phyloP scores from a whole-genome alignment of 2,329 filamentous ascomycete genomes.

The Hirsutella thompsonii region DNA sequence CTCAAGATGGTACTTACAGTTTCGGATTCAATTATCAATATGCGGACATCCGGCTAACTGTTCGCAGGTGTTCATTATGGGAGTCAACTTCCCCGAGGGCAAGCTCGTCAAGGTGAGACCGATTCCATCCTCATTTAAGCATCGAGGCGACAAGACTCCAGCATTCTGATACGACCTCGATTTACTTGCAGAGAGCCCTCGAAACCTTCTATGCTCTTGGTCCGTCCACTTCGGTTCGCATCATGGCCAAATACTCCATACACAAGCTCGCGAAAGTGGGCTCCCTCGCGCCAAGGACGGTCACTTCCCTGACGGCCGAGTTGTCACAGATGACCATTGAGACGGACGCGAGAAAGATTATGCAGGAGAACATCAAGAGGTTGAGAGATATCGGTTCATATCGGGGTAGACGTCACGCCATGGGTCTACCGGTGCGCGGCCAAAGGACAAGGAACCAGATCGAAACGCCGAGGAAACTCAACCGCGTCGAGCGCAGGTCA shows the following conservation, averaged over 20 bases:
- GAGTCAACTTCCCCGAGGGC: slow-evolving; percentile 72
- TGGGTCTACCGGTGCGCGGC: slow-evolving; percentile 82
- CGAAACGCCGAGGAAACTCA: slow-evolving; percentile 47
- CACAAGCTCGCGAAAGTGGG: slow-evolving; percentile 72
- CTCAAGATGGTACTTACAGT: slow-evolving; percentile 11
- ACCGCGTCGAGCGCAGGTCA: slow-evolving; percentile 33
- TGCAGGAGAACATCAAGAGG: slow-evolving; percentile 75
- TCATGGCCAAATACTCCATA: slow-evolving; percentile 84
- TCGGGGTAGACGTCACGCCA: slow-evolving; percentile 79
- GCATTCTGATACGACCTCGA: neutral
- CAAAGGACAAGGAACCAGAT: slow-evolving; percentile 75
- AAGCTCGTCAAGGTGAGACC: slow-evolving; percentile 71
- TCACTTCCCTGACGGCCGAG: slow-evolving; percentile 73
- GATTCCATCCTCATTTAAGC: no score
- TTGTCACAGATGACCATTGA: slow-evolving; percentile 89
- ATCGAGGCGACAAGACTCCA: no score
- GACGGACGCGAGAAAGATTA: slow-evolving; percentile 65
- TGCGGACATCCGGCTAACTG: neutral
- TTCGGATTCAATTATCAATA: no score
- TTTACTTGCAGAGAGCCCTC: slow-evolving; percentile 49
- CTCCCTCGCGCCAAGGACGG: slow-evolving; percentile 58
- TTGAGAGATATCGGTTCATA: slow-evolving; percentile 87
- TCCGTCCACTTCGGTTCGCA: slow-evolving; percentile 50
- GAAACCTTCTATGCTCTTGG: slow-evolving; percentile 81
- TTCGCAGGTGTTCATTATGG: slow-evolving; percentile 66